Conservation (phyloP, 176 grass and related monocot species). For the Cenchrus americanus region DNA sequence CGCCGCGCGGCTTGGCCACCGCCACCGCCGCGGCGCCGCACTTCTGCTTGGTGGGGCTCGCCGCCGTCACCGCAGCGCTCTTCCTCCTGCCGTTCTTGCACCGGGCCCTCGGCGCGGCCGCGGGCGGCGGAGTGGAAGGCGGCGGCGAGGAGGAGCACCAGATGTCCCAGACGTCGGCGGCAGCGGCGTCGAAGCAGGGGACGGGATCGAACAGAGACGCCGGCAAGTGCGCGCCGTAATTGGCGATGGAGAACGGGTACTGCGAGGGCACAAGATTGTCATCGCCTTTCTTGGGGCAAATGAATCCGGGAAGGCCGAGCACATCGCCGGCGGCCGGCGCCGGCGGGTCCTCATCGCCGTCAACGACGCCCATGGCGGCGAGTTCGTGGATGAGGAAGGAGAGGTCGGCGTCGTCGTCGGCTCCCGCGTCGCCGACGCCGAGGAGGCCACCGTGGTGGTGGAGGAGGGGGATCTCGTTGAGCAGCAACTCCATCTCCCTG, state of each 20-base stretch:
- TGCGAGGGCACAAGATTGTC: conserved; percentile 8
- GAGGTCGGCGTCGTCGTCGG: conserved; percentile 18
- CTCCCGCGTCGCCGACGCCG: not conserved
- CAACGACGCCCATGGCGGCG: conserved; percentile 42
- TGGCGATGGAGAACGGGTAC: conserved; percentile 35
- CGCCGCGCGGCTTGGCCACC: conserved; percentile 44
- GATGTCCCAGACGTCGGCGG: conserved; percentile 8
- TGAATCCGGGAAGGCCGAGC: not conserved
- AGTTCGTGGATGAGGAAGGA: conserved; percentile 48
- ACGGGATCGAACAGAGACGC: conserved; percentile 23
- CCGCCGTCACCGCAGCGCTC: not conserved
- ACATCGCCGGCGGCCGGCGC: not conserved
- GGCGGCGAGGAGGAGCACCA: not conserved
- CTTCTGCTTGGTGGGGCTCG: conserved; percentile 41
- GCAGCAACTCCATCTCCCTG: conserved; percentile 81
- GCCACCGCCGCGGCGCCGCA: not conserved
- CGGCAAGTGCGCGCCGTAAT: not conserved
- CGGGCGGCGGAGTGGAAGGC: not conserved
- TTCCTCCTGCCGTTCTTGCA: conserved; percentile 44
- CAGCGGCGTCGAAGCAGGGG: conserved; percentile 30
- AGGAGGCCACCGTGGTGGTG: conserved; percentile 49
- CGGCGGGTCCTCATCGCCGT: conserved; percentile 33
- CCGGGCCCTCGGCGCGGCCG: conserved; percentile 21
- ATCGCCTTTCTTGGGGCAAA: conserved; percentile 17
- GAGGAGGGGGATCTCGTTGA: conserved; percentile 69